Evolutionary conservation across 176 grass and related monocot species (phyloP).

Genomic region (Oryza glumipatula): DNA sequence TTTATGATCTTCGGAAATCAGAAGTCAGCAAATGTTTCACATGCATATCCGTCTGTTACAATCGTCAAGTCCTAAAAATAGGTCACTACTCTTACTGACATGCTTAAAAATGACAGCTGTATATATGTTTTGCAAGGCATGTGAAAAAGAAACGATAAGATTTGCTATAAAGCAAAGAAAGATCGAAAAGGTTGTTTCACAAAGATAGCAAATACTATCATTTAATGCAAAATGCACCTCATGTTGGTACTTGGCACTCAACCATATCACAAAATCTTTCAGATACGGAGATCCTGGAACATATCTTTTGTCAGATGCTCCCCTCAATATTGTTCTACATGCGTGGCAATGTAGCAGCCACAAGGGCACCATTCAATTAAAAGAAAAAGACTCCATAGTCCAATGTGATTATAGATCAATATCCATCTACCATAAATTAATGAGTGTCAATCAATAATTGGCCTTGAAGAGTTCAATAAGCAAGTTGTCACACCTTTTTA

Average conservation of each 20-base stretch:
- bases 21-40: background rate
- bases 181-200: constrained; percentile 2
- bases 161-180: background rate
- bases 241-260: constrained; percentile 12
- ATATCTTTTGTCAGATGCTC: constrained; percentile 8
- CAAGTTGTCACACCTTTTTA: constrained; percentile 2
- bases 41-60: background rate
- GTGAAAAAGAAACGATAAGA: background rate
- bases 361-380: constrained; percentile 4
- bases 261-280: constrained; percentile 8
- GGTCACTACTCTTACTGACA: background rate
- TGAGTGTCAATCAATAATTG: constrained; percentile 29
- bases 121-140: background rate
- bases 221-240: background rate
- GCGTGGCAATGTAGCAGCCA: background rate
- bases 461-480: constrained; percentile 14
- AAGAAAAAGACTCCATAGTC: background rate
- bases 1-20: constrained; percentile 16
- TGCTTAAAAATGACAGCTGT: background rate
- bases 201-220: constrained; percentile 5
- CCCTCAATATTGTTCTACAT: constrained; percentile 9
- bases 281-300: background rate
- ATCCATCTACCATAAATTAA: constrained; percentile 38
- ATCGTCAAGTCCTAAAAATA: background rate
- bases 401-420: constrained; percentile 30